A percentile compares a stretch with the other conserved stretches of the same genome.
These are phyloP conservation scores for Magnusiomyces ingens DNA, from an alignment of 1,139 yeast genomes.

Conservation along the genomic window DNA sequence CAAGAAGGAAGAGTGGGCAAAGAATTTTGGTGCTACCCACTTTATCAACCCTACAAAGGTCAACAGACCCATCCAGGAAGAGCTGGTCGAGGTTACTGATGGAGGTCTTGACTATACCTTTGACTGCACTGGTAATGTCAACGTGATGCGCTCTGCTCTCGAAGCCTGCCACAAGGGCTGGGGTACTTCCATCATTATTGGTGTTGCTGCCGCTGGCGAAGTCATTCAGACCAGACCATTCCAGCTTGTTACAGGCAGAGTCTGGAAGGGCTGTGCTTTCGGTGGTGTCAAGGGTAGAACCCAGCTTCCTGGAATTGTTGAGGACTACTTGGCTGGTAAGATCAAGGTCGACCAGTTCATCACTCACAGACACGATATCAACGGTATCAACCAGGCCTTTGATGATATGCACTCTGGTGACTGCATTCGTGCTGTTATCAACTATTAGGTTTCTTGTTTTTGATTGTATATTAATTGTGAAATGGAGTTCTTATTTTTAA, in stretches of 20 bases:
- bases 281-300: constrained; percentile 98
- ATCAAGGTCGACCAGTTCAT: constrained; percentile 92
- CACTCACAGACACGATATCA: constrained; percentile 78
- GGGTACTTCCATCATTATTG: constrained; percentile 92
- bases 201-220: constrained; percentile 98
- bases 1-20: constrained; percentile 77
- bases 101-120: constrained; percentile 95
- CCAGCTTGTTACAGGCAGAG: constrained; percentile 98
- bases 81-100: constrained; percentile 82
- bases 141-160: constrained; percentile 91
- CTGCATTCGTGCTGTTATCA: constrained; percentile 85
- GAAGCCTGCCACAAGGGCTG: constrained; percentile 99
- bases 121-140: constrained; percentile 95
- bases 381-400: constrained; percentile 78
- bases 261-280: constrained; percentile 97
- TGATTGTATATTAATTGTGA: no score
- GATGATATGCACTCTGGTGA: constrained; percentile 93
- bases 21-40: constrained; percentile 90
- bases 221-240: constrained; percentile 96
- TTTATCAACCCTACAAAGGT: constrained; percentile 78
- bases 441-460: constrained; percentile 13
- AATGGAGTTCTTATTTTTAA: background rate
- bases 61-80: constrained; percentile 73
- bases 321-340: constrained; percentile 74
- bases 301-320: constrained; percentile 86